A percentile compares a stretch with the other conserved stretches of the same genome.
Evolutionary conservation across 2,329 filamentous ascomycete species (phyloP).

Genomic region (Fonsecaea nubica): DNA sequence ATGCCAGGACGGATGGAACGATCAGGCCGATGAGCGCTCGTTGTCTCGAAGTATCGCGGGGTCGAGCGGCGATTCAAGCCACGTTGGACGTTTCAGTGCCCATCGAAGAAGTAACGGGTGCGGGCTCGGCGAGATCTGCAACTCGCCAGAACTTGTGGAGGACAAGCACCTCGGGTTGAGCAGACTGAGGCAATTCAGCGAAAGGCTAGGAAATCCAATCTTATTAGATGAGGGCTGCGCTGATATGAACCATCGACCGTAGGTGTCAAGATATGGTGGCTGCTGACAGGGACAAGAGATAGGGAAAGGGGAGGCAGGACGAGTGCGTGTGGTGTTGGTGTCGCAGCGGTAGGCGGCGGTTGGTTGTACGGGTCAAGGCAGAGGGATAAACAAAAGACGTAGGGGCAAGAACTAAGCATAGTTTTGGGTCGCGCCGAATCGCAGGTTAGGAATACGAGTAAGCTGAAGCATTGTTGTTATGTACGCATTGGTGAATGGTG

Average conservation of each 20-base stretch:
- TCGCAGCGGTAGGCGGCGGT: not conserved
- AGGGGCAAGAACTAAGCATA: slow-evolving; percentile 7
- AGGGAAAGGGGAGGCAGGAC: not conserved
- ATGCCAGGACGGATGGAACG: not conserved
- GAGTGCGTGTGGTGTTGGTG: not conserved
- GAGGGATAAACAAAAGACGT: slow-evolving; percentile 15
- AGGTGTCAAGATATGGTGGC: not conserved
- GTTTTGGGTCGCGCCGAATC: slow-evolving; percentile 18
- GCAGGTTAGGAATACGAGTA: not conserved
- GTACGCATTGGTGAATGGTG: not conserved
- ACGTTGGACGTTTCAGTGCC: not conserved
- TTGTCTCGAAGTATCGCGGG: not conserved
- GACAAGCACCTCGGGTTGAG: not conserved
- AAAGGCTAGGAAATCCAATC: not conserved
- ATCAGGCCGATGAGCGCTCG: not conserved
- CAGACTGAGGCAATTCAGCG: not conserved
- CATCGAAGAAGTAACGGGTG: not conserved
- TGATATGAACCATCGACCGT: not conserved
- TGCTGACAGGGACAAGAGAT: not conserved
- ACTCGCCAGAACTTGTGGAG: not conserved
- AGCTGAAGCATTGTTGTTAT: not conserved
- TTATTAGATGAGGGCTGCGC: not conserved
- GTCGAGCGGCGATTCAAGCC: slow-evolving; percentile 2
- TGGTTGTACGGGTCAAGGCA: not conserved
- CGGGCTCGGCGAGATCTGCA: slow-evolving; percentile 3